Conservation (phyloP, 495 filamentous ascomycete species). For the Lasiosphaeriaceae sp. region DNA sequence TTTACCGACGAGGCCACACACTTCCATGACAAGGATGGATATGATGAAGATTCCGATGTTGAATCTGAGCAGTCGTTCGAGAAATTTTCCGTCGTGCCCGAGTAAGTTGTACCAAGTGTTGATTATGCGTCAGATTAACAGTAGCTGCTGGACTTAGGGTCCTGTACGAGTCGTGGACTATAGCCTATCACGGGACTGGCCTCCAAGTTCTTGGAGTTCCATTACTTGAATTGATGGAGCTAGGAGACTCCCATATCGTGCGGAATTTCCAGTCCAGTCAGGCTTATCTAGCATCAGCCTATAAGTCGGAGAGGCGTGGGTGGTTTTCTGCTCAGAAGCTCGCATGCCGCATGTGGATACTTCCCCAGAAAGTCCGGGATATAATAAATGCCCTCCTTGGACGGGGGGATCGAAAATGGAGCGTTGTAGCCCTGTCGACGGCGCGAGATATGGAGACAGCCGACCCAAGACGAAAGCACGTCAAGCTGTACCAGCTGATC, state of each 20-base stretch:
- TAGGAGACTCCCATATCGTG: not conserved
- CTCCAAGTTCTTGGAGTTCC: not conserved
- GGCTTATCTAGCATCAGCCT: not conserved
- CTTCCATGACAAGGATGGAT: not conserved
- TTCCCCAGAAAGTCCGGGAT: not conserved
- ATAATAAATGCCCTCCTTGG: conserved; percentile 1
- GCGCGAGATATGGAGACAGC: not conserved
- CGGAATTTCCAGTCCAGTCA: not conserved
- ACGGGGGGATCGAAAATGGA: not conserved
- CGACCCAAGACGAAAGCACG: not conserved
- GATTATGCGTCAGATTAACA: not conserved
- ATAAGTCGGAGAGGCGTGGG: not conserved
- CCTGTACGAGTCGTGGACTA: not conserved
- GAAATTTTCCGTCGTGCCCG: not conserved
- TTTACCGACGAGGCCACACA: not conserved
- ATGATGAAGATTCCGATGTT: not conserved
- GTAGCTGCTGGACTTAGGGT: not conserved
- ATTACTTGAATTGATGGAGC: not conserved
- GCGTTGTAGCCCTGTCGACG: not conserved
- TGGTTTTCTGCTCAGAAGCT: not conserved
- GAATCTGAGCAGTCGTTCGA: not conserved
- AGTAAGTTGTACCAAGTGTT: not conserved
- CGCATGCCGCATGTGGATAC: not conserved
- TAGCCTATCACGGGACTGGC: not conserved
- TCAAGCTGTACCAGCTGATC: not conserved